A percentile compares a stretch with the other conserved stretches of the same genome.
phyloP scores from a whole-genome alignment of 352 stramenopile species.

The Globisporangium solare region DNA sequence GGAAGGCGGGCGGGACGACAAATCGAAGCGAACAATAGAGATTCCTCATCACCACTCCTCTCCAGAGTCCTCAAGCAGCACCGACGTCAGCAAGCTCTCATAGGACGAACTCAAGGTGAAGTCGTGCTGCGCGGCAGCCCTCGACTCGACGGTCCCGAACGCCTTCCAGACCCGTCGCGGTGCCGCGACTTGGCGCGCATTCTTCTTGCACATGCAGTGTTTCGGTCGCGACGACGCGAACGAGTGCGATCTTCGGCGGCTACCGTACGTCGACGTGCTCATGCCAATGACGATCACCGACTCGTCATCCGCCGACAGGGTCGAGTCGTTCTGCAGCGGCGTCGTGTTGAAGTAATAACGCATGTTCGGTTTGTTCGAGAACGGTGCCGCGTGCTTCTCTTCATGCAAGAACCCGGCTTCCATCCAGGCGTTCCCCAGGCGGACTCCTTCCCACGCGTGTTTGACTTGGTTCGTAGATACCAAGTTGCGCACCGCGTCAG shows the following conservation, averaged over 20 bases:
- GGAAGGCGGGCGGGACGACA: too few species aligned
- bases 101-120: slow-evolving; percentile 15
- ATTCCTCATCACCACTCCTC: background rate
- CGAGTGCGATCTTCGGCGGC: background rate
- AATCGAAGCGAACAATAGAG: too few species aligned
- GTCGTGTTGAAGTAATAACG: slow-evolving; percentile 13
- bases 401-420: slow-evolving; percentile 52
- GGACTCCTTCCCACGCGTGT: slow-evolving; percentile 38
- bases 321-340: slow-evolving; percentile 3
- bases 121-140: slow-evolving; percentile 13
- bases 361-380: slow-evolving; percentile 19
- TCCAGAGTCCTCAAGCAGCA: slow-evolving; percentile 5
- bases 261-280: slow-evolving; percentile 13
- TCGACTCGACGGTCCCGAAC: slow-evolving; percentile 11
- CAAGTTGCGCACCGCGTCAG: slow-evolving; percentile 13
- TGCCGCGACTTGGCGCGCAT: slow-evolving; percentile 8
- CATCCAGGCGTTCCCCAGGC: slow-evolving; percentile 60
- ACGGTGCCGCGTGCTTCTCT: slow-evolving; percentile 34
- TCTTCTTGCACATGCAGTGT: slow-evolving; percentile 11
- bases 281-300: slow-evolving; percentile 17
- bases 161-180: slow-evolving; percentile 2
- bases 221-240: background rate
- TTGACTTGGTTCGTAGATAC: slow-evolving; percentile 32
- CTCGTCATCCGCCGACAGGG: slow-evolving; percentile 5
- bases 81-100: slow-evolving; percentile 13